Base-by-base conservation (phyloP, 1,284 basidiomycete species). In the Sphagnurus paluster region DNA sequence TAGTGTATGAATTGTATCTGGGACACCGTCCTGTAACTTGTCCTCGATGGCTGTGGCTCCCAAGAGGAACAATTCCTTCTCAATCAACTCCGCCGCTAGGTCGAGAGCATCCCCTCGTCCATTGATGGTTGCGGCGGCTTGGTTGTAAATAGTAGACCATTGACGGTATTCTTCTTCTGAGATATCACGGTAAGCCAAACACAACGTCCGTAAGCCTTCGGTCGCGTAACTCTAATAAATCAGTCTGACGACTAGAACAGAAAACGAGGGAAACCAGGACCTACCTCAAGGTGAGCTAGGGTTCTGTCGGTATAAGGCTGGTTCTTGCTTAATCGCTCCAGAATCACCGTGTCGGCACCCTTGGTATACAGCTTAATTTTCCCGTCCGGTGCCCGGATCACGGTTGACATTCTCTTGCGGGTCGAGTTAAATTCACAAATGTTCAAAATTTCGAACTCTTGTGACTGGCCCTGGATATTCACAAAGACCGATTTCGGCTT, bases 351-450 rank as follows among this genome's bases (percentile, higher is more conserved):
- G 64, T 99, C 97, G 1, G 97, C 97, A 23, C 97, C 97, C 67
- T 99, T 99, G 59, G 90, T 94, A 64, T 91, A 98, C 9, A 99
- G 69, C 69, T 94, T 97, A 71, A 99, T 92, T 63, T 84, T 86
- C 44, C 96, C 93, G 57, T 94, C 86, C 0, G 95, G 90, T 26
- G 82, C 77, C 13, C 93, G 84, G 20, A 99, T 83, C 48, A 99
- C 71, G 1, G 93, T 95, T 16, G 95, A 98, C 97, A 99, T 99
- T 47, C 97, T 82, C 65, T 99, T 99, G 37, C 96, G 81, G 1
- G 93, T 93, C 38, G 93, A 97, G 66, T 98, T 99, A 78, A 99
- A 99, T 67, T 99, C 97, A 77, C 94, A 97, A 37, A 99, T 88
- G 61, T 99, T 98, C 46, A 99, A 72, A 44, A 99, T 83, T 66